Percentiles rank a stretch among this genome's conserved stretches.
Evolutionary conservation across 2,329 filamentous ascomycete genomes (phyloP).

Genomic region (Mycogone perniciosa): DNA sequence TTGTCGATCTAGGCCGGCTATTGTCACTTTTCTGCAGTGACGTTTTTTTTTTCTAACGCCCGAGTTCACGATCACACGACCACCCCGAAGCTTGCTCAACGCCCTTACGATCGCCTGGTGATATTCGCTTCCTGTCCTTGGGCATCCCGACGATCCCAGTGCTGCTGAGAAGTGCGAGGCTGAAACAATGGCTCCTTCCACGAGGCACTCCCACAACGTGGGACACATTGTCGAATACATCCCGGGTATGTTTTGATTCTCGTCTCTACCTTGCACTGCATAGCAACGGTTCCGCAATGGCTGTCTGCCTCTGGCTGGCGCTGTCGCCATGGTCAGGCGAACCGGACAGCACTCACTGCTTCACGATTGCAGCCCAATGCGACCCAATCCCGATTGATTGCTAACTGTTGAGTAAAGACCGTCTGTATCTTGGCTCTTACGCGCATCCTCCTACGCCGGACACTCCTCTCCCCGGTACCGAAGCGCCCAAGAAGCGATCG

Average conservation of each 20-base stretch:
- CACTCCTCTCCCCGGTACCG: slow-evolving; percentile 80
- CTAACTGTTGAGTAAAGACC: slow-evolving; percentile 51
- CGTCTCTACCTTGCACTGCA: background rate
- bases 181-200: slow-evolving; percentile 44
- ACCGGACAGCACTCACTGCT: background rate
- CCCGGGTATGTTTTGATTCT: slow-evolving; percentile 57
- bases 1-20: background rate
- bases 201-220: slow-evolving; percentile 51
- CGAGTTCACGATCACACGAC: background rate
- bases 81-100: background rate
- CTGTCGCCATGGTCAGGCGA: background rate
- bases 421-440: slow-evolving; percentile 91
- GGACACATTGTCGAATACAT: slow-evolving; percentile 96
- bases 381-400: too few species aligned
- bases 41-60: background rate
- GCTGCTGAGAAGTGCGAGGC: background rate
- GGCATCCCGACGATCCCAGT: background rate
- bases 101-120: too few species aligned
- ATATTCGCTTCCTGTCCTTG: too few species aligned
- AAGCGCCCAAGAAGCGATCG: slow-evolving; percentile 53
- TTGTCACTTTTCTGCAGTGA: background rate
- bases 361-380: slow-evolving; percentile 11
- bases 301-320: background rate
- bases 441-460: slow-evolving; percentile 71
- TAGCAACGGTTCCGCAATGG: background rate